A percentile compares a stretch with the other conserved stretches of the same genome.
phyloP scores from a whole-genome alignment of 306 rosid genomes.

The Casuarina glauca region DNA sequence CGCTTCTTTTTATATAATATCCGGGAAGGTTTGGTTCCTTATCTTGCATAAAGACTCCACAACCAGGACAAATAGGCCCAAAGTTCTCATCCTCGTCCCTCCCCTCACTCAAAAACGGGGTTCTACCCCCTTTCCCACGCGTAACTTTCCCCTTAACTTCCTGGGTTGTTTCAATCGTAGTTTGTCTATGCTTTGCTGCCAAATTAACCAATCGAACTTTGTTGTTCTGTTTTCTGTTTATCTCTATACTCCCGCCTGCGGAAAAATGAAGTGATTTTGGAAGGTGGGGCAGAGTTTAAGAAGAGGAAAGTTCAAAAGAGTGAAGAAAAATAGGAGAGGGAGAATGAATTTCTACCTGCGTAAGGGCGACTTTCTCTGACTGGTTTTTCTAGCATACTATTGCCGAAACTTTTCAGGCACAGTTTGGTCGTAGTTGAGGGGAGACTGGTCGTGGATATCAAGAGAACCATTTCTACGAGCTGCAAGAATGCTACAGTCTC shows the following conservation, averaged over 20 bases:
- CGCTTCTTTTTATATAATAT: conserved; percentile 53
- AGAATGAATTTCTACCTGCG: conserved; percentile 37
- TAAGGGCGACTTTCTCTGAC: conserved; percentile 18
- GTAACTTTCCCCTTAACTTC: conserved; percentile 34
- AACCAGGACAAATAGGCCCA: conserved; percentile 88
- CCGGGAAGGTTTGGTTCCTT: conserved; percentile 71
- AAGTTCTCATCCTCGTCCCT: conserved; percentile 80
- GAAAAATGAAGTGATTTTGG: conserved; percentile 6
- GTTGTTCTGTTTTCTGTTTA: conserved; percentile 16
- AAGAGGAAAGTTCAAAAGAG: background rate
- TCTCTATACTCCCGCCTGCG: conserved; percentile 32
- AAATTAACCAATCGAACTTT: conserved; percentile 36
- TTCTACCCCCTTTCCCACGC: conserved; percentile 36
- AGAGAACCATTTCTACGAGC: conserved; percentile 44
- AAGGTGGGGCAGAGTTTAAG: conserved; percentile 9
- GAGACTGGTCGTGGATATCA: conserved; percentile 38
- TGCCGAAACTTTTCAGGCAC: conserved; percentile 40
- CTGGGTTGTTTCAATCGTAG: conserved; percentile 22
- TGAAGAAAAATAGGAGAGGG: conserved; percentile 19
- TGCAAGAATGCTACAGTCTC: background rate
- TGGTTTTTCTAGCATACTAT: conserved; percentile 28
- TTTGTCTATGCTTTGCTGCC: conserved; percentile 42
- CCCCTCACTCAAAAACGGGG: conserved; percentile 76
- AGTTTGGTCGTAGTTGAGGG: conserved; percentile 38
- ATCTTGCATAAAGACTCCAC: conserved; percentile 94